A percentile compares a stretch with the other conserved stretches of the same genome.
These are phyloP conservation scores for Agaricus blazei DNA, from an alignment of 768 basidiomycete species.

Conservation along the genomic window DNA sequence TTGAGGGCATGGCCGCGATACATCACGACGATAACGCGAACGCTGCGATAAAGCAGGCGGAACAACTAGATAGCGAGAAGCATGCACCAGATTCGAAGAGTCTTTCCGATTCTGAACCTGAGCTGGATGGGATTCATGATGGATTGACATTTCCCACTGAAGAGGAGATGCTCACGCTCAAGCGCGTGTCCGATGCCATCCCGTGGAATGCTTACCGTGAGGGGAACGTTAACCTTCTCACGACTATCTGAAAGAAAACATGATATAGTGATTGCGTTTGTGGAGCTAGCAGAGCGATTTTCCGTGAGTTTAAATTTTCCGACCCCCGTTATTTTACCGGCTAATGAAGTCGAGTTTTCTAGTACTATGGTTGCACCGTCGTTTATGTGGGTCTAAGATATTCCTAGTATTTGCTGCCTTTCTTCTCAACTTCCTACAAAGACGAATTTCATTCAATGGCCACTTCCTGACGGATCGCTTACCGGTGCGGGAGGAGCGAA, in stretches of 20 bases:
- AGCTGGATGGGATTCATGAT: constrained; percentile 34
- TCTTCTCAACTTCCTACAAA: constrained; percentile 14
- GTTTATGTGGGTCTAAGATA: constrained; percentile 36
- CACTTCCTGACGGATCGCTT: constrained; percentile 56
- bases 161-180: constrained; percentile 52
- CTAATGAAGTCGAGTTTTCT: not conserved
- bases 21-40: constrained; percentile 7
- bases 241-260: constrained; percentile 2
- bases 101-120: constrained; percentile 10
- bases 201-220: constrained; percentile 56
- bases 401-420: not conserved
- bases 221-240: constrained; percentile 9
- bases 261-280: constrained; percentile 51
- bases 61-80: constrained; percentile 15
- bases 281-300: constrained; percentile 73
- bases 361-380: constrained; percentile 45
- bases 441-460: constrained; percentile 75
- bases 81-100: constrained; percentile 7
- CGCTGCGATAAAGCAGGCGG: constrained; percentile 13
- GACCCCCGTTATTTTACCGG: not conserved
- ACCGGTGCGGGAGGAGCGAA: constrained; percentile 54
- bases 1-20: not conserved
- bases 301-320: constrained; percentile 36
- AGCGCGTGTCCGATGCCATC: constrained; percentile 54
- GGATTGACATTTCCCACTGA: constrained; percentile 61